Evolutionary conservation across 2,329 filamentous ascomycete genomes (phyloP).

Genomic region (Clarireedia homoeocarpa): DNA sequence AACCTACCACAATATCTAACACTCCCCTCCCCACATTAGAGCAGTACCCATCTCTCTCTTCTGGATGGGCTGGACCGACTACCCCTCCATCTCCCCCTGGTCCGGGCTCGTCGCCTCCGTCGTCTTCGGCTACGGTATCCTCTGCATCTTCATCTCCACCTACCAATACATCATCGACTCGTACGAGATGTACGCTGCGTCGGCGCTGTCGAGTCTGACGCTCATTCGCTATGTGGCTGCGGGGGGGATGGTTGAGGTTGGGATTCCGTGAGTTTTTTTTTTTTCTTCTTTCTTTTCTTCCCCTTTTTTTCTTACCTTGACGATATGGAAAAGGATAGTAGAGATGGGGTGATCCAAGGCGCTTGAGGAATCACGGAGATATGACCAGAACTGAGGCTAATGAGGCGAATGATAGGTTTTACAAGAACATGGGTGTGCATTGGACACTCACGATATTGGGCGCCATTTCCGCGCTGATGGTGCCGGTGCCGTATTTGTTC

Average conservation of each 20-base stretch:
- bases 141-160: slow-evolving; percentile 75
- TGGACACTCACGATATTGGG: slow-evolving; percentile 19
- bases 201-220: slow-evolving; percentile 49
- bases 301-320: too few species aligned
- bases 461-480: slow-evolving; percentile 14
- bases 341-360: neutral
- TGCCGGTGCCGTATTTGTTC: slow-evolving; percentile 18
- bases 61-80: slow-evolving; percentile 62
- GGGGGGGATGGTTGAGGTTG: slow-evolving; percentile 15
- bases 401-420: slow-evolving; percentile 4
- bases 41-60: slow-evolving; percentile 55
- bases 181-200: slow-evolving; percentile 69
- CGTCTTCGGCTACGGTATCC: slow-evolving; percentile 39
- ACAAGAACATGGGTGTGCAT: slow-evolving; percentile 18
- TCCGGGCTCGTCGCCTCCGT: slow-evolving; percentile 38
- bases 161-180: slow-evolving; percentile 67
- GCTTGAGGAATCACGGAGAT: neutral
- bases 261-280: slow-evolving; percentile 5
- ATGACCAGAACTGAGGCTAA: too few species aligned
- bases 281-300: too few species aligned
- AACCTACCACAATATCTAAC: neutral
- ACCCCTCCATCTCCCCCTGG: slow-evolving; percentile 48
- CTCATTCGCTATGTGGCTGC: slow-evolving; percentile 16
- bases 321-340: neutral
- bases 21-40: neutral